Percentiles rank a stretch among this genome's conserved stretches.
phyloP scores from a whole-genome alignment of 108 stramenopile genomes.

The Nitzschia sp. region DNA sequence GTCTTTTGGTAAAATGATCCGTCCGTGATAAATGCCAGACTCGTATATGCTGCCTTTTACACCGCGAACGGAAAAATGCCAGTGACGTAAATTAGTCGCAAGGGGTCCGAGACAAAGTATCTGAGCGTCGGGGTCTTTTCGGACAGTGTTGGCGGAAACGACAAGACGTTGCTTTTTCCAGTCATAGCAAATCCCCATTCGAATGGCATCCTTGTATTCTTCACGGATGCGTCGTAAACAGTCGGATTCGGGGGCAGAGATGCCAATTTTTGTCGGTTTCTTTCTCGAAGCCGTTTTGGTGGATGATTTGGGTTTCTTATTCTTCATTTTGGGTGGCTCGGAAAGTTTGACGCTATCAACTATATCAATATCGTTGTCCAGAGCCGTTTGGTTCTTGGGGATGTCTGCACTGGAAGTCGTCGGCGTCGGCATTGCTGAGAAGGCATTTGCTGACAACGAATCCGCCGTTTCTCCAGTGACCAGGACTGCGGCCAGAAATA shows the following conservation, averaged over 20 bases:
- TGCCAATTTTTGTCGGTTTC: conserved; percentile 19
- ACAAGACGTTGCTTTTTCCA: conserved; percentile 47
- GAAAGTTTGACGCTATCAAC: too few species aligned
- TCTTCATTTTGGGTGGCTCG: not conserved
- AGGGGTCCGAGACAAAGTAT: conserved; percentile 70
- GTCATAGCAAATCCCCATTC: conserved; percentile 82
- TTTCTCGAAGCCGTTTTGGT: not conserved
- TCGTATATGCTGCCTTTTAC: conserved; percentile 58
- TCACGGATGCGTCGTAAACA: conserved; percentile 71
- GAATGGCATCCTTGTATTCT: conserved; percentile 83
- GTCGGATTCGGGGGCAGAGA: conserved; percentile 1
- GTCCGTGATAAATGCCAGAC: conserved; percentile 87
- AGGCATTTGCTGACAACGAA: too few species aligned
- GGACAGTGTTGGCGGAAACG: not conserved
- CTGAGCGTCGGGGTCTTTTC: conserved; percentile 13
- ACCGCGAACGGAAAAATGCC: conserved; percentile 90
- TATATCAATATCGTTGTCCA: not conserved
- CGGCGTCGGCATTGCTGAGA: too few species aligned
- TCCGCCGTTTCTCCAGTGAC: not conserved
- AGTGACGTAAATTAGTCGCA: conserved; percentile 67
- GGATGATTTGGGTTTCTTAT: not conserved
- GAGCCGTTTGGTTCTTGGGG: not conserved
- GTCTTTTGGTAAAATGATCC: conserved; percentile 74
- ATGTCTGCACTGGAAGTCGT: too few species aligned
- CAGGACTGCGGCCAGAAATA: not conserved